phyloP scores from a whole-genome alignment of 1,284 basidiomycete genomes.

The Inonotus obliquus region DNA sequence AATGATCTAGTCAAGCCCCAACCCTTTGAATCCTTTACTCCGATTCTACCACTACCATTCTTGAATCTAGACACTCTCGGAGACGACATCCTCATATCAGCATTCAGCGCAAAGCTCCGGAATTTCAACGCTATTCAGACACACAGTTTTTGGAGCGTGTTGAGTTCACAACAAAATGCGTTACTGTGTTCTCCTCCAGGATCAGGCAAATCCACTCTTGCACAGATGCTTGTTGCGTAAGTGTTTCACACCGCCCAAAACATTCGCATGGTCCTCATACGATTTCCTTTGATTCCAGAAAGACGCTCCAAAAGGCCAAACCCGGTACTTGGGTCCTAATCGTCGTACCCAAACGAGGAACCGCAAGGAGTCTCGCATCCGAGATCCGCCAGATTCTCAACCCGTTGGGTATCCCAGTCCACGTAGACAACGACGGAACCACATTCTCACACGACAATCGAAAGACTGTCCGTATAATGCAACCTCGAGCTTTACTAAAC shows the following conservation, averaged over 20 bases:
- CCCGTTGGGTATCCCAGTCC: slow-evolving; percentile 41
- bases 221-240: slow-evolving; percentile 70
- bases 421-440: slow-evolving; percentile 27
- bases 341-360: slow-evolving; percentile 47
- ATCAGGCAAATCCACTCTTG: slow-evolving; percentile 79
- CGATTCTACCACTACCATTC: slow-evolving; percentile 79
- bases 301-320: slow-evolving; percentile 36
- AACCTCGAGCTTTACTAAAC: slow-evolving; percentile 45
- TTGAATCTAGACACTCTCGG: slow-evolving; percentile 55
- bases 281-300: slow-evolving; percentile 35
- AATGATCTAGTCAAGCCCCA: slow-evolving; percentile 75
- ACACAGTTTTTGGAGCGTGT: slow-evolving; percentile 83
- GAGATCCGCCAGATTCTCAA: slow-evolving; percentile 42
- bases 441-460: slow-evolving; percentile 30
- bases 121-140: slow-evolving; percentile 87
- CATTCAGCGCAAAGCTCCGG: slow-evolving; percentile 42
- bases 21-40: slow-evolving; percentile 57
- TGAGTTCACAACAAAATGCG: slow-evolving; percentile 67
- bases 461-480: slow-evolving; percentile 46
- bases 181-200: slow-evolving; percentile 82
- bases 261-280: slow-evolving; percentile 1
- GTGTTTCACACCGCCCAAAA: slow-evolving; percentile 26
- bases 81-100: slow-evolving; percentile 42
- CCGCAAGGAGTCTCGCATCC: slow-evolving; percentile 44
- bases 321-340: slow-evolving; percentile 49